phyloP scores from a whole-genome alignment of 2,329 filamentous ascomycete species.

The Fusarium continuum region DNA sequence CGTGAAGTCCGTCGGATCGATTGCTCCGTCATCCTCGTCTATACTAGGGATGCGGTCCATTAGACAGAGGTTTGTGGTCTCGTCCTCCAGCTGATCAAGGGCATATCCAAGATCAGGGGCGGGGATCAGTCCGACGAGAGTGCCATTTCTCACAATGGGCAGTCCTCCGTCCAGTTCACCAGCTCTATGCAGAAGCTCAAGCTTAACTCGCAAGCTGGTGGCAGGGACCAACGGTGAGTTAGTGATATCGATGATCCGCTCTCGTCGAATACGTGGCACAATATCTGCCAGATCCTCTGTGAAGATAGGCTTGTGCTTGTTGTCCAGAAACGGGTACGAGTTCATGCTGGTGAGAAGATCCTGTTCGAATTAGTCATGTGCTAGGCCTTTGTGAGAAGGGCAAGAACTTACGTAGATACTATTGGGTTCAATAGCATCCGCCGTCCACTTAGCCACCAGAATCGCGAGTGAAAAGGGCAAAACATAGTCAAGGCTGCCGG shows the following conservation, averaged over 20 bases:
- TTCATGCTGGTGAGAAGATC: slow-evolving; percentile 97
- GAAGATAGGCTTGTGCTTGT: slow-evolving; percentile 91
- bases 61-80: slow-evolving; percentile 77
- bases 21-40: slow-evolving; percentile 70
- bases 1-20: slow-evolving; percentile 84
- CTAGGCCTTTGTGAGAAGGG: too few relatives aligned
- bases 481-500: slow-evolving; percentile 93
- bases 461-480: slow-evolving; percentile 93
- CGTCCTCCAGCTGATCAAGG: slow-evolving; percentile 82
- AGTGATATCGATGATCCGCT: slow-evolving; percentile 89
- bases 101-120: slow-evolving; percentile 94
- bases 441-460: slow-evolving; percentile 97
- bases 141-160: slow-evolving; percentile 80
- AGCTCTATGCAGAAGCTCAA: slow-evolving; percentile 81
- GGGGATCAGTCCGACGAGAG: slow-evolving; percentile 90
- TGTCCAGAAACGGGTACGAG: slow-evolving; percentile 95
- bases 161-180: slow-evolving; percentile 94
- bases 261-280: slow-evolving; percentile 75
- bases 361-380: slow-evolving; percentile 50
- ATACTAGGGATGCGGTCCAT: slow-evolving; percentile 76
- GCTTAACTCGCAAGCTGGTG: slow-evolving; percentile 77
- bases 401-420: slow-evolving; percentile 80
- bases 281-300: slow-evolving; percentile 90
- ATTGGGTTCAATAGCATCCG: slow-evolving; percentile 90
- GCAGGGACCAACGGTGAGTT: slow-evolving; percentile 83